Percentiles rank a stretch among this genome's conserved stretches.
Evolutionary conservation across 1,284 basidiomycete species (phyloP).

Genomic region (Flammula alnicola): DNA sequence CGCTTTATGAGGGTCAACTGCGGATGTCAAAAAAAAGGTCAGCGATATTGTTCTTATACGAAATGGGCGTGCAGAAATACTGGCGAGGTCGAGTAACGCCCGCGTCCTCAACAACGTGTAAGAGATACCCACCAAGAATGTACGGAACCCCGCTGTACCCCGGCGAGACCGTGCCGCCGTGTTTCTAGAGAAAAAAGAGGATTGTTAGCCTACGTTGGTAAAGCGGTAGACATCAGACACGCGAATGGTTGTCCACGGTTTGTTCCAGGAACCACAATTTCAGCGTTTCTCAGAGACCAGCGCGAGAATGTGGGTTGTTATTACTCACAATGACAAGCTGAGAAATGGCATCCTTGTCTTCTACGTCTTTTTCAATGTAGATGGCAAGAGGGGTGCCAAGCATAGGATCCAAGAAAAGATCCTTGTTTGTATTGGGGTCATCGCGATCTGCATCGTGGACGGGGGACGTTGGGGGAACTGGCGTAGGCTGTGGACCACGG

Average conservation of each 20-base stretch:
- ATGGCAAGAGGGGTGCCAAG: conserved; percentile 73
- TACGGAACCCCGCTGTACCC: conserved; percentile 78
- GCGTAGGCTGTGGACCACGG: conserved; percentile 50
- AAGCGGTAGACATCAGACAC: conserved; percentile 1
- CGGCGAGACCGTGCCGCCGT: conserved; percentile 72
- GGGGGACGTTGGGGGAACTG: conserved; percentile 27
- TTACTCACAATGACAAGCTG: conserved; percentile 63
- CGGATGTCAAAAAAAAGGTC: conserved; percentile 2
- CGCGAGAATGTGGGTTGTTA: too few species aligned
- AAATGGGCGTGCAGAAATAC: too few species aligned
- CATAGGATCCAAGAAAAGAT: conserved; percentile 79
- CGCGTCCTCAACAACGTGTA: too few species aligned
- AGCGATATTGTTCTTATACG: too few species aligned
- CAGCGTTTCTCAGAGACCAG: too few species aligned
- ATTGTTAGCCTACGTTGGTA: conserved; percentile 3
- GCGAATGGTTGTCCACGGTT: too few species aligned
- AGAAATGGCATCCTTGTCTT: conserved; percentile 63
- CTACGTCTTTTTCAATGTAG: conserved; percentile 80
- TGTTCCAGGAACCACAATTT: too few species aligned
- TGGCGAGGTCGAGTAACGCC: too few species aligned
- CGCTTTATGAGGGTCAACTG: conserved; percentile 76
- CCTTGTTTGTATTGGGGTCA: conserved; percentile 37
- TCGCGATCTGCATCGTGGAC: conserved; percentile 27
- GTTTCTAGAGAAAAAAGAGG: conserved; percentile 50
- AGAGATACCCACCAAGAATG: conserved; percentile 59